These are phyloP conservation scores for Dendrostoma leiphaemia DNA, from an alignment of 2,329 filamentous ascomycete genomes.

Conservation along the genomic window DNA sequence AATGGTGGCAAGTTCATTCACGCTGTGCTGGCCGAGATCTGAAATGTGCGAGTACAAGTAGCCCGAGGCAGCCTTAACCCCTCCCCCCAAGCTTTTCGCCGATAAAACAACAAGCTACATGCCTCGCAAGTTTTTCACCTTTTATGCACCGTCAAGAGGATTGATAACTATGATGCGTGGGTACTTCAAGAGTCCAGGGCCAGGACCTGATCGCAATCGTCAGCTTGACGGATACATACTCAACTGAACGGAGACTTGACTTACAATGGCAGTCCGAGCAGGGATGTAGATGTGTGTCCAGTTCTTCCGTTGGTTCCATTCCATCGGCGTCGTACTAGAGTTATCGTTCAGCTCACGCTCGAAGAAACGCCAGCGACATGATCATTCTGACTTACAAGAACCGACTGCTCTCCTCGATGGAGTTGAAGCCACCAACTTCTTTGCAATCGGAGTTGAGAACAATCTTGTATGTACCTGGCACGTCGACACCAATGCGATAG, in stretches of 20 bases:
- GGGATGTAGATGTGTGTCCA: slow-evolving; percentile 92
- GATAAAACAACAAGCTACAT: no score
- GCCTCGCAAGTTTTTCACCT: not conserved
- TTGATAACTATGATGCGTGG: not conserved
- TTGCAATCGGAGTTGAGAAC: slow-evolving; percentile 79
- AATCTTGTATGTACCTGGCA: slow-evolving; percentile 80
- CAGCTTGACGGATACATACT: slow-evolving; percentile 11
- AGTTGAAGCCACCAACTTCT: slow-evolving; percentile 74
- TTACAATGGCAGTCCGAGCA: slow-evolving; percentile 76
- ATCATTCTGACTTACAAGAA: slow-evolving; percentile 59
- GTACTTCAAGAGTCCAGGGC: slow-evolving; percentile 46
- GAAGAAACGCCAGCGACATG: not conserved
- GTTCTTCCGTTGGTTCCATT: slow-evolving; percentile 88
- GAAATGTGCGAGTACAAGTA: not conserved
- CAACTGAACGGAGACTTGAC: slow-evolving; percentile 26
- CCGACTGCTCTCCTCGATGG: slow-evolving; percentile 74
- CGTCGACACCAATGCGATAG: slow-evolving; percentile 87
- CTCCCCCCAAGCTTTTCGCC: not conserved
- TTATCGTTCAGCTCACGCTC: not conserved
- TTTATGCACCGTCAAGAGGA: no score
- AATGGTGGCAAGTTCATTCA: not conserved
- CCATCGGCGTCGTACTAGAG: slow-evolving; percentile 72
- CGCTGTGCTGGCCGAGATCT: not conserved
- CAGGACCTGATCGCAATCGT: slow-evolving; percentile 43
- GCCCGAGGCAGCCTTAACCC: no score